Evolutionary conservation across 148 eudicot species (phyloP).

Genomic region (Pouteria glomerata): DNA sequence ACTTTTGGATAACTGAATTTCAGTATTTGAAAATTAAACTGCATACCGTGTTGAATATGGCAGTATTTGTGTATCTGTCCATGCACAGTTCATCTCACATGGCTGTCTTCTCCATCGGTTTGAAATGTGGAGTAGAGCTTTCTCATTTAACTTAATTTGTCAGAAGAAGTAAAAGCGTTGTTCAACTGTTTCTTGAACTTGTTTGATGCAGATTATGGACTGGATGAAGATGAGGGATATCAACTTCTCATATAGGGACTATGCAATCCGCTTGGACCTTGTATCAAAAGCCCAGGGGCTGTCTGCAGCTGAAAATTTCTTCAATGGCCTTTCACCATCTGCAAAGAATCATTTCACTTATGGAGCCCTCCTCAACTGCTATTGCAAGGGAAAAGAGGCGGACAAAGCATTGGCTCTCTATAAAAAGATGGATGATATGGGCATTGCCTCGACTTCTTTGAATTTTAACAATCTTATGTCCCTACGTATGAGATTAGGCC

Average conservation of each 20-base stretch:
- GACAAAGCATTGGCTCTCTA: conserved; percentile 60
- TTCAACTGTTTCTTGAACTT: conserved; percentile 9
- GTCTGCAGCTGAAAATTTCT: conserved; percentile 61
- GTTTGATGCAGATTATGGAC: conserved; percentile 52
- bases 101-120: background rate
- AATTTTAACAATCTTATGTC: conserved; percentile 54
- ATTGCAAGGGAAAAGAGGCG: conserved; percentile 41
- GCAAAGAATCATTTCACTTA: conserved; percentile 32
- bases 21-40: background rate
- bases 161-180: background rate
- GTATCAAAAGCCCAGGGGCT: conserved; percentile 45
- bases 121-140: too few relatives aligned
- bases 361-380: conserved; percentile 66
- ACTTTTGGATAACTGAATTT: too few relatives aligned
- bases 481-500: conserved; percentile 41
- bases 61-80: background rate
- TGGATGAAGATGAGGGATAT: conserved; percentile 62
- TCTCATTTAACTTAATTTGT: too few relatives aligned
- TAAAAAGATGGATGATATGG: conserved; percentile 49
- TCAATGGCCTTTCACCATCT: conserved; percentile 35
- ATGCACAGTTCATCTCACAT: background rate
- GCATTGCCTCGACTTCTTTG: conserved; percentile 18
- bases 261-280: conserved; percentile 47
- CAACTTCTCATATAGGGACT: conserved; percentile 26
- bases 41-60: background rate